A percentile compares a stretch with the other conserved stretches of the same genome.
These are phyloP conservation scores for Kondoa malvinella DNA, from an alignment of 768 basidiomycete genomes.

Conservation along the genomic window DNA sequence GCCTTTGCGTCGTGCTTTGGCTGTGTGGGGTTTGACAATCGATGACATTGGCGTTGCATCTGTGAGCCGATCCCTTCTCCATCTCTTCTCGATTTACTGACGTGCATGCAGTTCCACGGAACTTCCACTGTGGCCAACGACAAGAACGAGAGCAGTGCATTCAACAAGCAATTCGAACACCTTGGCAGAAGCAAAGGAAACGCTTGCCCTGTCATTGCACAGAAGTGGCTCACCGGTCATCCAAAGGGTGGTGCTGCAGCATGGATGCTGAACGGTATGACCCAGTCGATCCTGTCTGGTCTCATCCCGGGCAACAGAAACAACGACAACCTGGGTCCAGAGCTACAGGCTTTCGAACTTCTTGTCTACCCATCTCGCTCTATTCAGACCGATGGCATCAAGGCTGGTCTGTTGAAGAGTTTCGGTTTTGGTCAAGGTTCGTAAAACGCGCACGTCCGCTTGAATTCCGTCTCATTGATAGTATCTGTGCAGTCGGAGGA, in stretches of 20 bases:
- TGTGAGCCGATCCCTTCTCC: slow-evolving; percentile 1
- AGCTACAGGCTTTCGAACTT: slow-evolving; percentile 71
- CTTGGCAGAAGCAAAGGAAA: slow-evolving; percentile 83
- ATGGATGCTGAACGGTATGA: slow-evolving; percentile 68
- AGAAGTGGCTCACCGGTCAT: slow-evolving; percentile 93
- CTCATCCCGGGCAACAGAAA: slow-evolving; percentile 69
- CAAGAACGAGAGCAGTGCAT: slow-evolving; percentile 92
- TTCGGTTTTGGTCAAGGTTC: slow-evolving; percentile 91
- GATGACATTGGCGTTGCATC: slow-evolving; percentile 56
- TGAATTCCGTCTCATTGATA: slow-evolving; percentile 3
- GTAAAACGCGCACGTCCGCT: background rate
- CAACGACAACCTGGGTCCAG: slow-evolving; percentile 53
- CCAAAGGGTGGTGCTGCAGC: slow-evolving; percentile 98
- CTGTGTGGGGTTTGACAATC: slow-evolving; percentile 85
- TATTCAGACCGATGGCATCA: slow-evolving; percentile 60
- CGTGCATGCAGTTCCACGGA: slow-evolving; percentile 32
- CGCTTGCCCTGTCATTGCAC: slow-evolving; percentile 91
- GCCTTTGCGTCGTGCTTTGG: slow-evolving; percentile 84
- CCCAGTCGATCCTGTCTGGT: slow-evolving; percentile 68
- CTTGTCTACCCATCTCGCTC: slow-evolving; percentile 96
- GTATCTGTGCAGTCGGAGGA: slow-evolving; percentile 42
- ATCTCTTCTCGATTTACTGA: background rate
- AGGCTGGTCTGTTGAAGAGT: slow-evolving; percentile 46
- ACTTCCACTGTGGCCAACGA: slow-evolving; percentile 49
- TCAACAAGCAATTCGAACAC: slow-evolving; percentile 76